Percentiles rank a stretch among this genome's conserved stretches.
Evolutionary conservation across 108 stramenopile genomes (phyloP).

Genomic region (Fragilaria radians): DNA sequence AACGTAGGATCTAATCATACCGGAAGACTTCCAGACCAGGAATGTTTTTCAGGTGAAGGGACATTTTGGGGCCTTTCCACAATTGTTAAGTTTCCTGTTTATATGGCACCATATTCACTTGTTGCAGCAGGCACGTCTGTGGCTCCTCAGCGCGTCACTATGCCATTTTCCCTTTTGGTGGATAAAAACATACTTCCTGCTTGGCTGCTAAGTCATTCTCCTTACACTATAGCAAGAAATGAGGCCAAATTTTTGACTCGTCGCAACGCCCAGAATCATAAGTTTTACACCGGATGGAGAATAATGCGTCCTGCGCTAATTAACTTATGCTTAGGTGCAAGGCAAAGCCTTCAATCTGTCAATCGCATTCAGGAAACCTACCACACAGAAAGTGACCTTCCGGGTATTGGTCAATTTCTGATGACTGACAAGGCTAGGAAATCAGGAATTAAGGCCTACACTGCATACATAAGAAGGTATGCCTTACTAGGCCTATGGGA

Average conservation of each 20-base stretch:
- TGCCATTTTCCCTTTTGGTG: constrained; percentile 87
- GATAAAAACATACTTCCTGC: constrained; percentile 62
- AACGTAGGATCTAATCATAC: constrained; percentile 97
- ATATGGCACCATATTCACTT: constrained; percentile 88
- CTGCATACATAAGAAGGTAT: constrained; percentile 62
- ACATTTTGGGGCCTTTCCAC: constrained; percentile 86
- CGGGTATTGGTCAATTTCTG: constrained; percentile 54
- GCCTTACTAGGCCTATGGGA: constrained; percentile 61
- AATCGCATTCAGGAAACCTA: constrained; percentile 8
- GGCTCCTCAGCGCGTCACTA: constrained; percentile 64
- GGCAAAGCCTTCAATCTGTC: constrained; percentile 29
- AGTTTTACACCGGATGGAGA: constrained; percentile 71
- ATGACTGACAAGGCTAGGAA: constrained; percentile 50
- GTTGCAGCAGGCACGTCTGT: constrained; percentile 87
- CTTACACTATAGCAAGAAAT: constrained; percentile 78
- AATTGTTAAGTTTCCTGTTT: constrained; percentile 88
- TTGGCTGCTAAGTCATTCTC: constrained; percentile 79
- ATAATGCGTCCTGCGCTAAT: constrained; percentile 58
- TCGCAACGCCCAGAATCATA: constrained; percentile 62
- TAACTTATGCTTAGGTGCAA: constrained; percentile 48
- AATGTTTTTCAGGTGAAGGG: constrained; percentile 86
- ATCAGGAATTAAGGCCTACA: constrained; percentile 69
- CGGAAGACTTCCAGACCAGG: constrained; percentile 90
- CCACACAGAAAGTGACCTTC: constrained; percentile 29
- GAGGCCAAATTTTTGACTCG: constrained; percentile 80